phyloP scores from a whole-genome alignment of 495 filamentous ascomycete genomes.

The Trichoderma parareesei region DNA sequence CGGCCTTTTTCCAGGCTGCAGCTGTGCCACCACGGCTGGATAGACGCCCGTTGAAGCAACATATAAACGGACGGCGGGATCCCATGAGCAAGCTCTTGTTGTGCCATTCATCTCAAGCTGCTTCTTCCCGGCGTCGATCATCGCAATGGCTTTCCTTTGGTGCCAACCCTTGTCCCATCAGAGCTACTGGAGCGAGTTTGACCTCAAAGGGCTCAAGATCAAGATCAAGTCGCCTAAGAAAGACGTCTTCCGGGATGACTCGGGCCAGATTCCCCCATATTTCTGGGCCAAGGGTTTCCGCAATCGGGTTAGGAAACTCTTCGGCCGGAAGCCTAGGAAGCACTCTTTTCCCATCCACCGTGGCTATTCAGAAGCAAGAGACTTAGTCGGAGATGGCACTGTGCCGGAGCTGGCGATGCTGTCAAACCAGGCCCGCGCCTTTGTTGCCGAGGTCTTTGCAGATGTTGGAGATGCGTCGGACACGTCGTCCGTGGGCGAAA shows the following conservation, averaged over 20 bases:
- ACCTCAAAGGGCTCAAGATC: conserved; percentile 8
- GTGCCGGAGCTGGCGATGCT: not conserved
- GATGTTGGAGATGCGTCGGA: not conserved
- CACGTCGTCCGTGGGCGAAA: not conserved
- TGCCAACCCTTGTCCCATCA: not conserved
- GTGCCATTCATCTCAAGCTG: not conserved
- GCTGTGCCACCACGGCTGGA: not conserved
- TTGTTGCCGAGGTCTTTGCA: not conserved
- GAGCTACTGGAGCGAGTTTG: conserved; percentile 7
- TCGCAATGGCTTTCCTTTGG: conserved; percentile 3
- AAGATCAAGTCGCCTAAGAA: not conserved
- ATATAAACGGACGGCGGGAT: not conserved
- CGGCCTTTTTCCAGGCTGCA: not conserved
- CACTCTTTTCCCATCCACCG: conserved; percentile 1
- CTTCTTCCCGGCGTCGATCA: not conserved
- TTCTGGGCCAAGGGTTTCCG: conserved; percentile 12
- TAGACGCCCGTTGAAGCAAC: not conserved
- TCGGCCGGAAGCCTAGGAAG: conserved; percentile 3
- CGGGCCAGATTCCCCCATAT: conserved; percentile 10
- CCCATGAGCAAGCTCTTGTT: not conserved
- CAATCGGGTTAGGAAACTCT: not conserved
- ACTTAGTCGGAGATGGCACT: not conserved
- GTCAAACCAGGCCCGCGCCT: not conserved
- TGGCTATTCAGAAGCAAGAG: conserved; percentile 12
- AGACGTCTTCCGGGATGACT: not conserved